Percentiles rank a stretch among this genome's conserved stretches.
Evolutionary conservation across 2,329 filamentous ascomycete species (phyloP).

Genomic region (Pseudonectria foliicola): DNA sequence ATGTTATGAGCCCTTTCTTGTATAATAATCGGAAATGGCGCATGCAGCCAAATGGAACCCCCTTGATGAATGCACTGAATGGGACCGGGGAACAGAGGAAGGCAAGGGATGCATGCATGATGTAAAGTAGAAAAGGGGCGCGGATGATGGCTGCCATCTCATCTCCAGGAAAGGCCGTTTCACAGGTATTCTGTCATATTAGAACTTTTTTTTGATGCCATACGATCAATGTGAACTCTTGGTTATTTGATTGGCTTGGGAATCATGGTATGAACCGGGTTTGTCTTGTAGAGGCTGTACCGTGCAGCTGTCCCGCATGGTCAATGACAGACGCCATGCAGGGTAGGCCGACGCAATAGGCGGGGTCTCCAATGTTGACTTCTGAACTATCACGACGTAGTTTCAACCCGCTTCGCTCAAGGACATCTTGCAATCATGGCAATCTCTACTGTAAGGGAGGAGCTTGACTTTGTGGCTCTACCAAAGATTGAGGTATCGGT

Average conservation of each 20-base stretch:
- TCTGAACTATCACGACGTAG: too few species aligned
- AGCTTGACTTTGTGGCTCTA: constrained; percentile 40
- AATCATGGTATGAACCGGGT: too few species aligned
- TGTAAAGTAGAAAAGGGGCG: constrained; percentile 21
- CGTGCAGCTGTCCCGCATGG: too few species aligned
- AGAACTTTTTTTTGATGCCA: constrained; percentile 17
- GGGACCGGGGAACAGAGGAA: constrained; percentile 9
- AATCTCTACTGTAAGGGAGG: background rate
- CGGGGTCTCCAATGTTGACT: too few species aligned
- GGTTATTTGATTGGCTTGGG: background rate
- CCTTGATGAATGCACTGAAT: constrained; percentile 16
- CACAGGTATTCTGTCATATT: constrained; percentile 22
- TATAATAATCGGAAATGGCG: constrained; percentile 24
- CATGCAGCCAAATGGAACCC: constrained; percentile 14
- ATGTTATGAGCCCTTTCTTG: constrained; percentile 15
- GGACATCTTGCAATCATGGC: background rate
- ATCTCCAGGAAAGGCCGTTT: constrained; percentile 22
- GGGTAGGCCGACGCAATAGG: too few species aligned
- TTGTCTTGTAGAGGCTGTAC: too few species aligned
- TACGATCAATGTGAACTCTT: constrained; percentile 11
- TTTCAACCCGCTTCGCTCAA: background rate
- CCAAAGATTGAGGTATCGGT: constrained; percentile 47
- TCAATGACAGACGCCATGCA: too few species aligned
- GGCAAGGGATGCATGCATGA: constrained; percentile 16
- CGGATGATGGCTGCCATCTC: constrained; percentile 23